These are phyloP conservation scores for Ceratocystis cacaofunesta DNA, from an alignment of 2,329 filamentous ascomycete species.

Conservation along the genomic window DNA sequence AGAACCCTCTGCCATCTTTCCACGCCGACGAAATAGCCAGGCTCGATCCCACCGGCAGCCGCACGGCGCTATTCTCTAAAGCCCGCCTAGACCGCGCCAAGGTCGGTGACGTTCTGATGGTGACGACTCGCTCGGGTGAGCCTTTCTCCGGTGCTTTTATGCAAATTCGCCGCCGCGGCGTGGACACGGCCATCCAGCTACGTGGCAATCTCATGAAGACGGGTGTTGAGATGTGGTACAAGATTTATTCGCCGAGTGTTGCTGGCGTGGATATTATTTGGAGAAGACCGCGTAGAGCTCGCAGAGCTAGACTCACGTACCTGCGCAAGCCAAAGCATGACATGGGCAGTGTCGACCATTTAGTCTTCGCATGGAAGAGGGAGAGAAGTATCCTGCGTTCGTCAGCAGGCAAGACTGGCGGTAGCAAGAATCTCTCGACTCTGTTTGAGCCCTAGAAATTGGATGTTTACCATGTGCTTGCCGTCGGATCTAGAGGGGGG, in stretches of 20 bases:
- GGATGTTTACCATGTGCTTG: neutral
- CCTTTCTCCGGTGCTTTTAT: constrained; percentile 82
- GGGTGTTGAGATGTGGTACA: constrained; percentile 94
- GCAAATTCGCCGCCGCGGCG: constrained; percentile 71
- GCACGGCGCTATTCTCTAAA: constrained; percentile 65
- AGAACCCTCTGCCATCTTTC: constrained; percentile 52
- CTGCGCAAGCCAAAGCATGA: constrained; percentile 82
- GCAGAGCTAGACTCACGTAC: constrained; percentile 77
- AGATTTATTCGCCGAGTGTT: constrained; percentile 82
- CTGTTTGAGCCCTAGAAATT: constrained; percentile 16
- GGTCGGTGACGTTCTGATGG: constrained; percentile 80
- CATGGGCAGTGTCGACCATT: constrained; percentile 67
- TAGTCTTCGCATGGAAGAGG: constrained; percentile 45
- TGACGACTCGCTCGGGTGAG: constrained; percentile 65
- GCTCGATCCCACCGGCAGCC: constrained; percentile 74
- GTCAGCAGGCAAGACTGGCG: constrained; percentile 14
- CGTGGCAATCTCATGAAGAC: constrained; percentile 75
- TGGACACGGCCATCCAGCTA: constrained; percentile 77
- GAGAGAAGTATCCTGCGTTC: constrained; percentile 28
- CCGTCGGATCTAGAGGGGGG: neutral
- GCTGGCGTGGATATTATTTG: constrained; percentile 88
- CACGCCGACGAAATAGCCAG: constrained; percentile 52
- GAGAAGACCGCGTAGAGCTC: constrained; percentile 66
- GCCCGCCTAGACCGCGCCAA: constrained; percentile 64
- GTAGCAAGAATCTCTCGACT: constrained; percentile 17